phyloP scores from a whole-genome alignment of 2,329 filamentous ascomycete genomes.

The Hypoxylon rubiginosum region DNA sequence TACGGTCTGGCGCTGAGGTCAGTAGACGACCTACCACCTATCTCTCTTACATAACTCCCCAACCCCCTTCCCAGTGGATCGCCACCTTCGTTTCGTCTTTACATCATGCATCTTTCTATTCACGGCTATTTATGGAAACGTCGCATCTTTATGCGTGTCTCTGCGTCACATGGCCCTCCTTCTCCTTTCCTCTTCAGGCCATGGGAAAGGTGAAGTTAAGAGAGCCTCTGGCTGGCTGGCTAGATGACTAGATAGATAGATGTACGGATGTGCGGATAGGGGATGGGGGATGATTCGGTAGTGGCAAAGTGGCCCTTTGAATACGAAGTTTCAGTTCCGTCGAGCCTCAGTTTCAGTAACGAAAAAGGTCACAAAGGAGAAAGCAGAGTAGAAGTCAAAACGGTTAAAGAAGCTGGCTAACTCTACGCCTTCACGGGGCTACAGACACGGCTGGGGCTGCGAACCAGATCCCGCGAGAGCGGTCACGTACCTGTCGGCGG shows the following conservation, averaged over 20 bases:
- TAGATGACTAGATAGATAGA: conserved; percentile 17
- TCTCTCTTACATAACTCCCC: conserved; percentile 1
- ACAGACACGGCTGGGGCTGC: conserved; percentile 94
- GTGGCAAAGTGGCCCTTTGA: conserved; percentile 37
- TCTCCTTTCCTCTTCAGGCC: background rate
- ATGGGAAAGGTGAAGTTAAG: background rate
- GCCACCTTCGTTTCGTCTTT: conserved; percentile 28
- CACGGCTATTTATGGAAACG: conserved; percentile 37
- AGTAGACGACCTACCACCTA: conserved; percentile 52
- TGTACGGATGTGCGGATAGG: conserved; percentile 8
- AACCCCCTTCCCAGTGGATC: conserved; percentile 19
- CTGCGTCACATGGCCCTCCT: conserved; percentile 17
- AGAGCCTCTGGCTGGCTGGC: conserved; percentile 14
- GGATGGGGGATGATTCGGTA: too few species aligned
- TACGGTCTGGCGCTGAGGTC: conserved; percentile 92
- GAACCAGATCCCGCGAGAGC: conserved; percentile 77
- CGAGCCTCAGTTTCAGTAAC: conserved; percentile 1
- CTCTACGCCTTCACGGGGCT: conserved; percentile 9
- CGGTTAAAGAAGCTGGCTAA: conserved; percentile 42
- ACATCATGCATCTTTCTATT: conserved; percentile 1
- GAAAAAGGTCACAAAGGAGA: background rate
- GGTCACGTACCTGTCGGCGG: conserved; percentile 86
- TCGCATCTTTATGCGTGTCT: conserved; percentile 30
- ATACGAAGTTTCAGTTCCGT: conserved; percentile 25
- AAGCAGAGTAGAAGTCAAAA: conserved; percentile 23